Evolutionary conservation across 2,329 filamentous ascomycete genomes (phyloP).

Genomic region (Monosporascus ibericus): DNA sequence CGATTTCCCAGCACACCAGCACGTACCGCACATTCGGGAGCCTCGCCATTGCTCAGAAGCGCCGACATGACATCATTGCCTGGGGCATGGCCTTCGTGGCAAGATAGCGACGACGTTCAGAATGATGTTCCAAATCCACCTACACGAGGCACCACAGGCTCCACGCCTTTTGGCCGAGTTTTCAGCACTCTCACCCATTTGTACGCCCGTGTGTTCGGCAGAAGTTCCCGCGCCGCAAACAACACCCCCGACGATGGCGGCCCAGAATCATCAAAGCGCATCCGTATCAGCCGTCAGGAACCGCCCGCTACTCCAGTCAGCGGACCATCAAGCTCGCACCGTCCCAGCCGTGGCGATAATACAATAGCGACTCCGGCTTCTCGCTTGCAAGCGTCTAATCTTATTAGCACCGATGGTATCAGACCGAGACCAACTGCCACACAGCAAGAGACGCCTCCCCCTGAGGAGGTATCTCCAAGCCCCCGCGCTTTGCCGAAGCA

Average conservation of each 20-base stretch:
- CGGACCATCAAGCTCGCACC: background rate
- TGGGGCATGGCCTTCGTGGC: conserved; percentile 11
- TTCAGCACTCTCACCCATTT: too few relatives aligned
- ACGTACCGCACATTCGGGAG: background rate
- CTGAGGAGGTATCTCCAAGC: background rate
- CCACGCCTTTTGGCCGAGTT: conserved; percentile 4
- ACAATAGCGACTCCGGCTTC: too few relatives aligned
- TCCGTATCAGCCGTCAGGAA: background rate
- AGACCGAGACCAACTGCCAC: too few relatives aligned
- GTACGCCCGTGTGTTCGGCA: background rate
- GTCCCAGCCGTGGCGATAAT: too few relatives aligned
- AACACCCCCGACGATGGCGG: background rate
- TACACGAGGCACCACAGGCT: background rate
- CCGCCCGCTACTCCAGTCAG: background rate
- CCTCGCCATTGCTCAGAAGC: too few relatives aligned
- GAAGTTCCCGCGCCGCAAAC: background rate
- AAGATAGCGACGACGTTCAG: background rate
- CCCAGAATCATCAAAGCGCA: background rate
- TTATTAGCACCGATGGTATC: too few relatives aligned
- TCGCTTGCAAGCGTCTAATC: too few relatives aligned
- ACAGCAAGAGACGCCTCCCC: background rate
- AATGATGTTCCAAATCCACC: conserved; percentile 1
- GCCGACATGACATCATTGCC: conserved; percentile 5
- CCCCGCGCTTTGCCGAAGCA: too few relatives aligned
- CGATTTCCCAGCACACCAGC: background rate